Percentiles rank a stretch among this genome's conserved stretches.
phyloP scores from a whole-genome alignment of 2,329 filamentous ascomycete genomes.

The Cladosporium sp. region DNA sequence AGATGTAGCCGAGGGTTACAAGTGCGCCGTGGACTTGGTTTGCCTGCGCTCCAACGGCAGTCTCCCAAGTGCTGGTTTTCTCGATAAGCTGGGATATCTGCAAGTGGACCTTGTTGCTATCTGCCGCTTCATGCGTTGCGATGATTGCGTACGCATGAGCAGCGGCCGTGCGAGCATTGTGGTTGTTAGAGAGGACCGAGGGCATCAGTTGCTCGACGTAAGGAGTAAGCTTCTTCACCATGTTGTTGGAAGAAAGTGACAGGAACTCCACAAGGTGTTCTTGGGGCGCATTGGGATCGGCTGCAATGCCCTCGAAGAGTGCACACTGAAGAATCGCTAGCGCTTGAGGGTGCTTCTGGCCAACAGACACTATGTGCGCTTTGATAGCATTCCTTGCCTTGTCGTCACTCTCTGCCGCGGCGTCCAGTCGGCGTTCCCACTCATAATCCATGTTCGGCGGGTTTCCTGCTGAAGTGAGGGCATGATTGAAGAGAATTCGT shows the following conservation, averaged over 20 bases:
- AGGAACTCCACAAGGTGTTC: conserved; percentile 47
- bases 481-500: conserved; percentile 55
- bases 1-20: conserved; percentile 53
- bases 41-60: conserved; percentile 54
- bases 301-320: conserved; percentile 41
- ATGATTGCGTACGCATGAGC: conserved; percentile 73
- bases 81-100: conserved; percentile 42
- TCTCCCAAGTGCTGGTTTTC: conserved; percentile 49
- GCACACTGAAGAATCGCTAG: conserved; percentile 40
- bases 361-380: conserved; percentile 43
- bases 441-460: conserved; percentile 58
- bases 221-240: conserved; percentile 47
- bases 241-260: conserved; percentile 50
- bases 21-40: conserved; percentile 58
- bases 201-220: conserved; percentile 52
- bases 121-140: conserved; percentile 54
- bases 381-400: conserved; percentile 57
- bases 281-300: conserved; percentile 7
- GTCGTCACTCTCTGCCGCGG: conserved; percentile 65
- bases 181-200: conserved; percentile 66
- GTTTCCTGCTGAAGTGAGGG: conserved; percentile 40
- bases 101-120: conserved; percentile 38
- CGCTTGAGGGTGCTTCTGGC: conserved; percentile 31
- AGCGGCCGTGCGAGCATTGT: conserved; percentile 60
- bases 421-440: conserved; percentile 78